phyloP scores from a whole-genome alignment of 148 eudicot species.

The Tetragonia tetragonoides region DNA sequence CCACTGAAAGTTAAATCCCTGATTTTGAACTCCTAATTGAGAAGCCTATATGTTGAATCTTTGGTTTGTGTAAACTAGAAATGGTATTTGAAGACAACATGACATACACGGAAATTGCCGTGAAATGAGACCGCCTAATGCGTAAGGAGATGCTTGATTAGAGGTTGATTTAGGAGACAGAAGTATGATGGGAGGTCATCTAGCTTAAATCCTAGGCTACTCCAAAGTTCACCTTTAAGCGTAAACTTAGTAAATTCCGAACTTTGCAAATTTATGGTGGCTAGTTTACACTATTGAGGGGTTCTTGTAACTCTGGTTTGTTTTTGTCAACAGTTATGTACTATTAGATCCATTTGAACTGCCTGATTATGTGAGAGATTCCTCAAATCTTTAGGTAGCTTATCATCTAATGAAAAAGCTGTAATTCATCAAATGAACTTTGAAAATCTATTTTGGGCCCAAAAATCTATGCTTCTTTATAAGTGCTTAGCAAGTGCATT shows the following conservation, averaged over 20 bases:
- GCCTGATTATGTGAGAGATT: background rate
- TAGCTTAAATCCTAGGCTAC: too few relatives aligned
- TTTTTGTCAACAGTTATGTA: background rate
- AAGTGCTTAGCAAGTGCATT: constrained; percentile 25
- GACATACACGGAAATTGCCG: too few relatives aligned
- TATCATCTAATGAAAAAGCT: background rate
- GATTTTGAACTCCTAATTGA: background rate
- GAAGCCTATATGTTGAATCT: too few relatives aligned
- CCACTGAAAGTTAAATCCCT: background rate
- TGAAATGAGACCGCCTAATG: too few relatives aligned
- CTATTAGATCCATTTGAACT: background rate
- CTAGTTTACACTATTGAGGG: background rate
- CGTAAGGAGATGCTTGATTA: too few relatives aligned
- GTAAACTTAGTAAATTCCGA: too few relatives aligned
- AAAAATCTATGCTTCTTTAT: constrained; percentile 32
- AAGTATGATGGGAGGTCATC: too few relatives aligned
- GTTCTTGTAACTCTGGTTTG: background rate
- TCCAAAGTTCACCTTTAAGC: too few relatives aligned
- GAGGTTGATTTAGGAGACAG: too few relatives aligned
- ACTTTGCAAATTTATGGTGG: too few relatives aligned
- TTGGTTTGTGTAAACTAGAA: too few relatives aligned
- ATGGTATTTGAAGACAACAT: too few relatives aligned
- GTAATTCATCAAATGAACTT: constrained; percentile 21
- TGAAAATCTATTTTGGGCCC: constrained; percentile 37
- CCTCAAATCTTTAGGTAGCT: background rate